Evolutionary conservation across 345 rosid genomes (phyloP).

Genomic region (Lumnitzera racemosa): DNA sequence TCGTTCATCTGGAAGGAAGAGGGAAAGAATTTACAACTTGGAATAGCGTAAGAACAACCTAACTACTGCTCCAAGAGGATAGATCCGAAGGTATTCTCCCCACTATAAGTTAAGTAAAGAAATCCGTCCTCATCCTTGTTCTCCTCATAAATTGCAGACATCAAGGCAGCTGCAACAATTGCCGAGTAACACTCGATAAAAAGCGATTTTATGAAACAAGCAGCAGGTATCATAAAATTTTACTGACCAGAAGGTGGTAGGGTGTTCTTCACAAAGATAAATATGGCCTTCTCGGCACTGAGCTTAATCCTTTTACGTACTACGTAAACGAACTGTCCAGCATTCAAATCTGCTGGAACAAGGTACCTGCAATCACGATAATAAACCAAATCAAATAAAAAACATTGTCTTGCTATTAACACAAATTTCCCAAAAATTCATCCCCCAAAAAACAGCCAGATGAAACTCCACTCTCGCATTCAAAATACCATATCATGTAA

Average conservation of each 20-base stretch:
- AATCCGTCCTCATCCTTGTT: constrained; percentile 71
- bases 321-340: constrained; percentile 72
- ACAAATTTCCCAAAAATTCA: no score
- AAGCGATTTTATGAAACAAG: neutral
- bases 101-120: constrained; percentile 72
- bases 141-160: constrained; percentile 60
- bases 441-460: no score
- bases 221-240: neutral
- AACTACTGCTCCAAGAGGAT: neutral
- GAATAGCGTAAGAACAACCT: neutral
- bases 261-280: constrained; percentile 56
- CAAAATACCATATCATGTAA: no score
- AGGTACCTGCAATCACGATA: constrained; percentile 41
- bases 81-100: constrained; percentile 64
- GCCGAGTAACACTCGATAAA: no score
- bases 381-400: neutral
- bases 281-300: constrained; percentile 71
- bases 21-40: constrained; percentile 27
- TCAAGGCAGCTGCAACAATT: constrained; percentile 39
- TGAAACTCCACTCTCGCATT: no score
- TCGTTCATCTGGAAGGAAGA: constrained; percentile 1
- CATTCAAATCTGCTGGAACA: constrained; percentile 68
- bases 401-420: neutral
- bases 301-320: constrained; percentile 76
- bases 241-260: constrained; percentile 58